Base-by-base conservation (phyloP, 495 filamentous ascomycete species). In the Neurospora sp. region DNA sequence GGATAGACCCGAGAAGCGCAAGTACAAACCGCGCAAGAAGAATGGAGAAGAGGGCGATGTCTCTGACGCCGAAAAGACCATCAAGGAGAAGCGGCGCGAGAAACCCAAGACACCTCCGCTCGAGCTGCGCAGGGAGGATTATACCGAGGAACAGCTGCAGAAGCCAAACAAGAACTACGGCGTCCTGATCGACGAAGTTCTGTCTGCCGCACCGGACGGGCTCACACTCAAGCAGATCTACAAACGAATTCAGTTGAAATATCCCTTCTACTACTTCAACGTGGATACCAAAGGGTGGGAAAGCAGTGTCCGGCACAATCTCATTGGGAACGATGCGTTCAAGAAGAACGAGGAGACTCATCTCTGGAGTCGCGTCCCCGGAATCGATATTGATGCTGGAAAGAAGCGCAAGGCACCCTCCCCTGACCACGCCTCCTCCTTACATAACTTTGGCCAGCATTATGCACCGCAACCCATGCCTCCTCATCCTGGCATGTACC, bases 161-260 rank as follows among this genome's bases (percentile, higher is more conserved):
- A 96, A 96, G 77, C 96, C 96, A 8, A 87, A 86, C 35, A 89
- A 90, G 74, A 97, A 95, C 76, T 99, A 98, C 79, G 93, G 95
- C 38, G 87, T 92, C 68, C 88, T 98, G 53, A 96, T 98, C 72
- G 91, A 97, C 80, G 94, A 98, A 79, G 92, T 94, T 35, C 86
- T 98, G 46, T 89, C 88, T 0, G 91, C 91, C 68, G 92, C 92
- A 20, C 89, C 85, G 4, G 88, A 88, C 3, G 88, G 89, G 12
- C 89, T 97, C 82, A 93, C 93, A 39, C 84, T 99, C 40, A 95
- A 96, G 76, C 92, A 97, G 79, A 98, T 99, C 48, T 99, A 99
- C 80, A 91, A 92, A 75, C 89, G 91, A 37, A 92, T 99, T 73
- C 91, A 93, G 81, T 83, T 90, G 77, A 92, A 91, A 76, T 97